phyloP scores from a whole-genome alignment of 1,139 yeast genomes.

The Yamadazyma friedrichii region DNA sequence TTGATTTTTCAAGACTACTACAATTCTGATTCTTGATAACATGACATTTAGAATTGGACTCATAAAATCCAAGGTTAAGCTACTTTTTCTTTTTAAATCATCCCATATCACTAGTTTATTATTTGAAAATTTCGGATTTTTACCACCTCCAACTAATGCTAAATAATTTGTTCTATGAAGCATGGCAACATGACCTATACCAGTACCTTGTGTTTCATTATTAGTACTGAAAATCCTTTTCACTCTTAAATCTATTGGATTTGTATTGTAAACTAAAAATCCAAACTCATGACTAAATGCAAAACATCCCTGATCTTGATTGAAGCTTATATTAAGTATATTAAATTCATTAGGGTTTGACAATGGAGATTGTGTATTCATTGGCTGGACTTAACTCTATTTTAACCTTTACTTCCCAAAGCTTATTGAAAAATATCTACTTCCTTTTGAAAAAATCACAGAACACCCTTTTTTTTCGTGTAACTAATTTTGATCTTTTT shows the following conservation, averaged over 20 bases:
- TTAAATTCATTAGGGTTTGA: slow-evolving; percentile 27
- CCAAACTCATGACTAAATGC: slow-evolving; percentile 82
- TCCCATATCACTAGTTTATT: slow-evolving; percentile 89
- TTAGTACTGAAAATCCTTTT: slow-evolving; percentile 48
- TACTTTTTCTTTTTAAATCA: slow-evolving; percentile 74
- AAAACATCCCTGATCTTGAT: slow-evolving; percentile 90
- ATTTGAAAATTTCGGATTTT: slow-evolving; percentile 70
- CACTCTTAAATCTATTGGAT: slow-evolving; percentile 81
- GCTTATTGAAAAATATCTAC: no score
- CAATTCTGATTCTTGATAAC: slow-evolving; percentile 70
- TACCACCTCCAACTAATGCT: slow-evolving; percentile 88
- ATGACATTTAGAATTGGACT: slow-evolving; percentile 73
- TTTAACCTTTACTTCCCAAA: no score
- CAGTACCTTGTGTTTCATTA: slow-evolving; percentile 36
- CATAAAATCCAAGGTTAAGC: slow-evolving; percentile 72
- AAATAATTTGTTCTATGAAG: slow-evolving; percentile 86
- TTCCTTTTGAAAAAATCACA: no score
- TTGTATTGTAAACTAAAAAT: slow-evolving; percentile 82
- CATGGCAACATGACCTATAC: slow-evolving; percentile 79
- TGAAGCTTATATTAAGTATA: slow-evolving; percentile 65
- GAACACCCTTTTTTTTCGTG: no score
- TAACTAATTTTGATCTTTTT: background rate
- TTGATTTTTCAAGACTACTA: slow-evolving; percentile 66
- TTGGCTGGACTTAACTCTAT: slow-evolving; percentile 9
- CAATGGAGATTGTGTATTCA: slow-evolving; percentile 37